Percentiles rank a stretch among this genome's conserved stretches.
Conservation (phyloP, 2,329 filamentous ascomycete genomes). For the Trichoderma hamatum region DNA sequence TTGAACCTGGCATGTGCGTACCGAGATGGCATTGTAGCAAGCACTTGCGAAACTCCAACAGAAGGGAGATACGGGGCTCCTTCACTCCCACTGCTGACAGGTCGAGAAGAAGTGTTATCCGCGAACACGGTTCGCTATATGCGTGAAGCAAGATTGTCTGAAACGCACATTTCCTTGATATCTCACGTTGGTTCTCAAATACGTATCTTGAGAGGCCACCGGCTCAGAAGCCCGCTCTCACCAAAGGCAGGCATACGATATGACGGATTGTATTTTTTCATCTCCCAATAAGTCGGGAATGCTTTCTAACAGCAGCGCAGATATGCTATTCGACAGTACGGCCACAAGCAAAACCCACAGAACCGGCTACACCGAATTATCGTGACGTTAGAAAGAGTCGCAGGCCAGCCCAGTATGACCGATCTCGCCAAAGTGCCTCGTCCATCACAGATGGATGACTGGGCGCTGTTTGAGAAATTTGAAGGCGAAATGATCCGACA, state of each 20-base stretch:
- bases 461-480: slow-evolving; percentile 53
- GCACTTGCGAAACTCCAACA: slow-evolving; percentile 49
- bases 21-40: slow-evolving; percentile 57
- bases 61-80: slow-evolving; percentile 50
- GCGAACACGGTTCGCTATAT: slow-evolving; percentile 47
- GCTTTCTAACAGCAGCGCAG: slow-evolving; percentile 38
- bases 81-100: slow-evolving; percentile 55
- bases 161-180: slow-evolving; percentile 55
- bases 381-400: slow-evolving; percentile 50
- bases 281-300: background rate
- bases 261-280: slow-evolving; percentile 55
- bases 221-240: slow-evolving; percentile 54
- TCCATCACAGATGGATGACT: slow-evolving; percentile 61
- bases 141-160: slow-evolving; percentile 46
- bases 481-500: slow-evolving; percentile 48
- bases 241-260: slow-evolving; percentile 58
- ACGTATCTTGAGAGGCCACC: slow-evolving; percentile 56
- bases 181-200: slow-evolving; percentile 53
- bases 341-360: slow-evolving; percentile 45
- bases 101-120: slow-evolving; percentile 50
- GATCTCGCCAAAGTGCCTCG: slow-evolving; percentile 50
- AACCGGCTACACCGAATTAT: slow-evolving; percentile 49
- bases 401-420: slow-evolving; percentile 47
- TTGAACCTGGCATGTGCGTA: slow-evolving; percentile 58
- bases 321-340: slow-evolving; percentile 54